Base-by-base conservation (phyloP, 1,284 basidiomycete species). In the Salmacisia buchloeana region DNA sequence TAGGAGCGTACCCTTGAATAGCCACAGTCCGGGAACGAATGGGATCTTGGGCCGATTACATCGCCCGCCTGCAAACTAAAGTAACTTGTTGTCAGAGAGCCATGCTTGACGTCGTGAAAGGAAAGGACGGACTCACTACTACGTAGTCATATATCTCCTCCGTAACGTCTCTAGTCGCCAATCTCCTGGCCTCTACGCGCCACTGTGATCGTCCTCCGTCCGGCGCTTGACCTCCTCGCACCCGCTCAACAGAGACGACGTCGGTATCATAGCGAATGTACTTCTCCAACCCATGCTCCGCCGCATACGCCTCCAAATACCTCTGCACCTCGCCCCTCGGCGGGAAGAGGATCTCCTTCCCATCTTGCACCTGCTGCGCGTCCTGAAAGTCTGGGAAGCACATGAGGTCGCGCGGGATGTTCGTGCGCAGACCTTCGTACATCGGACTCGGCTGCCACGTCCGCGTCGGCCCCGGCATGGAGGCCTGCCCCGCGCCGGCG, bases 1-100 rank as follows among this genome's bases (percentile, higher is more conserved):
- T 31, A 81, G 23, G 5, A 84, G 68, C 39, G 75, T 35, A 3
- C 83, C 82, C 0, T 63, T 61, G 61, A 82, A 85, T 0, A 68
- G 59, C 72, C 64, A 71, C 9, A 85, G 68, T 0, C 82, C 83
- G 0, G 76, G 71, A 0, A 83, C 77, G 4, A 63, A 66, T 0
- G 84, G 84, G 12, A 85, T 78, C 63, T 76, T 82, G 0, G 82
- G 82, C 59, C 82, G 81, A 33, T 76, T 79, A 69, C 84, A 85
- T 64, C 84, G 81, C 0, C 84, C 84, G 59, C 82, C 82, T 0
- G 82, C 80, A 18, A 83, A 66, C 15, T 73, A 70, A 9, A 82
- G 78, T 33, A 66, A 74, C 62, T 81, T 12, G 13, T 18, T 38
- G 7, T 38, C 9, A 9, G 36, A 38, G 36, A 38, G 7, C 7